Evolutionary conservation across 306 rosid genomes (phyloP), one percentile per base, ranked within the genome.

Genomic region (Coriaria nepalensis): DNA sequence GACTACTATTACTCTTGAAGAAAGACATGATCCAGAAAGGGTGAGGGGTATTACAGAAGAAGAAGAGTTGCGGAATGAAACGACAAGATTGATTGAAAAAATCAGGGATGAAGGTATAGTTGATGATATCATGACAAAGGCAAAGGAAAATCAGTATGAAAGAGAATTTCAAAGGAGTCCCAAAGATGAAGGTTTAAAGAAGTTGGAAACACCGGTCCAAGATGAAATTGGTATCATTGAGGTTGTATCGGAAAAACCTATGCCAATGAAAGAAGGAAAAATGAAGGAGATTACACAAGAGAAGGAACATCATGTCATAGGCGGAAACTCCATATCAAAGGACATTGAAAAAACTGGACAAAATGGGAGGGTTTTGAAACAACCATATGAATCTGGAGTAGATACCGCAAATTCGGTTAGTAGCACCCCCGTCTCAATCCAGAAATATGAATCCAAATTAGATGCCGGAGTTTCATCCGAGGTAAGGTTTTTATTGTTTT

Each of bases 31-130:
- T 56, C 32, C 55, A 45, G 68, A 46, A 56, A 66, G 37, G 41
- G 74, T 15, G 40, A 60, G 49, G 33, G 72, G 42, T n/a, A 58
- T 62, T 6, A 55, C 43, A 53, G 77, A 38, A 13, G 32, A 69
- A 40, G 73, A 47, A 13, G 78, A 70, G 20, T 13, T 65, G 55
- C 55, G 33, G 50, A 61, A 62, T n/a, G 87, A 75, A 56, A 75
- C 78, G 0, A 75, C 36, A 33, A 76, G 63, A 7, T 35, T 70
- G 56, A 14, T 59, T 9, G 76, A 81, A 61, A 61, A 62, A 60
- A 67, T 69, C 37, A 64, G 72, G 64, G 80, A 82, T 38, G 92
- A 79, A 44, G 70, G 72, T 43, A 70, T 37, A 50, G 51, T 20
- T 45, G 68, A 63, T 13, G 33, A 36, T 40, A 40, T 7, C 34